Evolutionary conservation across 495 filamentous ascomycete species (phyloP).

Genomic region (Niebla homalea): DNA sequence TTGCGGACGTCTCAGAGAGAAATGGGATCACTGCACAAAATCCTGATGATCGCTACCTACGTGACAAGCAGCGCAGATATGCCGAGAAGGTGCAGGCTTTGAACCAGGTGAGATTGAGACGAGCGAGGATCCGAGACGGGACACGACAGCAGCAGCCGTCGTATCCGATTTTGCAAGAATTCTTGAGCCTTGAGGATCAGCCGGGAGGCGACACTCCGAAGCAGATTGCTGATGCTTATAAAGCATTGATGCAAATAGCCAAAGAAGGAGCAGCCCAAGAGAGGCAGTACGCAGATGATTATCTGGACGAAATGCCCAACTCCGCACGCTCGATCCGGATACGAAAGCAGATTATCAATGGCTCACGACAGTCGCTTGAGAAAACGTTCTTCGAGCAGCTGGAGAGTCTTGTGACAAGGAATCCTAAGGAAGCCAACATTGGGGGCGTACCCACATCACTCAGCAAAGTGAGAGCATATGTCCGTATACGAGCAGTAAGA

Average conservation of each 20-base stretch:
- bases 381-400: slow-evolving; percentile 58
- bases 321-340: slow-evolving; percentile 46
- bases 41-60: slow-evolving; percentile 54
- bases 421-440: slow-evolving; percentile 76
- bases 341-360: slow-evolving; percentile 61
- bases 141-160: slow-evolving; percentile 19
- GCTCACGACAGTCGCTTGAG: slow-evolving; percentile 65
- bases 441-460: slow-evolving; percentile 76
- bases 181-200: slow-evolving; percentile 55
- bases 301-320: slow-evolving; percentile 55
- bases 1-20: slow-evolving; percentile 53
- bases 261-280: slow-evolving; percentile 55
- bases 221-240: slow-evolving; percentile 65
- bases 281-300: slow-evolving; percentile 60
- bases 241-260: slow-evolving; percentile 60
- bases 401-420: slow-evolving; percentile 60
- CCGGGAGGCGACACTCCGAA: slow-evolving; percentile 52
- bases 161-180: slow-evolving; percentile 58
- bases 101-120: slow-evolving; percentile 51
- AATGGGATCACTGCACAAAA: slow-evolving; percentile 28
- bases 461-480: slow-evolving; percentile 85
- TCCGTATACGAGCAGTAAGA: slow-evolving; percentile 57
- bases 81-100: slow-evolving; percentile 62
- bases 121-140: slow-evolving; percentile 22
- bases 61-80: slow-evolving; percentile 70